Conservation (phyloP, 2,329 filamentous ascomycete genomes). For the Microsporum audouinii region DNA sequence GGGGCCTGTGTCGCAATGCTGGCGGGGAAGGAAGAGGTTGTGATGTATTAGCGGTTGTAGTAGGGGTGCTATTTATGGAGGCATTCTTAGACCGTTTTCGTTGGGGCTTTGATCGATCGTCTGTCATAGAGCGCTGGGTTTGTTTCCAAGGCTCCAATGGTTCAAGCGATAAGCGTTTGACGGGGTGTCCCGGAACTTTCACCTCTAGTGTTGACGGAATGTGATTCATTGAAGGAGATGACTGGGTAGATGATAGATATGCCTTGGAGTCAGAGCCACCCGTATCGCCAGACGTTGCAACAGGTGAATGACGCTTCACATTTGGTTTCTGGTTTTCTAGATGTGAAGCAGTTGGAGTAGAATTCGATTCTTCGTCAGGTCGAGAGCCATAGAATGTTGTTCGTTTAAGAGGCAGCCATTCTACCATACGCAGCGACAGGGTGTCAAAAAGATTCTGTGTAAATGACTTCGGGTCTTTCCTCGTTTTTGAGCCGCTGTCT, state of each 20-base stretch:
- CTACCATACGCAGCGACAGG: slow-evolving; percentile 34
- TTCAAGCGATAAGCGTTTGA: slow-evolving; percentile 30
- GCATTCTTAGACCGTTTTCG: slow-evolving; percentile 23
- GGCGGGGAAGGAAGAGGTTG: slow-evolving; percentile 29
- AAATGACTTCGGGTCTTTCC: slow-evolving; percentile 51
- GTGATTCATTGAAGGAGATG: slow-evolving; percentile 8
- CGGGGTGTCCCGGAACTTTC: slow-evolving; percentile 28
- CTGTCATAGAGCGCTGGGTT: slow-evolving; percentile 21
- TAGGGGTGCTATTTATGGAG: slow-evolving; percentile 23
- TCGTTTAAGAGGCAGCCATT: slow-evolving; percentile 33
- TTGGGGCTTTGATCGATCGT: slow-evolving; percentile 25
- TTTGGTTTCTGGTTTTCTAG: background rate
- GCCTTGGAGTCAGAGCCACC: background rate
- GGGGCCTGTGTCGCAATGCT: slow-evolving; percentile 29
- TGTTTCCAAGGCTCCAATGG: slow-evolving; percentile 30
- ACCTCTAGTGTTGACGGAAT: slow-evolving; percentile 28
- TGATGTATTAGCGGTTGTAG: slow-evolving; percentile 15
- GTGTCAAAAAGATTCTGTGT: slow-evolving; percentile 47
- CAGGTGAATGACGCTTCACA: background rate
- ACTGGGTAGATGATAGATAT: background rate
- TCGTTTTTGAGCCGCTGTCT: slow-evolving; percentile 16
- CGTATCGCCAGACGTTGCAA: background rate
- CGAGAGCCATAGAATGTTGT: background rate
- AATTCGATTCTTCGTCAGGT: background rate
- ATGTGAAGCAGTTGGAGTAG: background rate